phyloP scores from a whole-genome alignment of 164 flowering plant species.

The Brasenia schreberi region DNA sequence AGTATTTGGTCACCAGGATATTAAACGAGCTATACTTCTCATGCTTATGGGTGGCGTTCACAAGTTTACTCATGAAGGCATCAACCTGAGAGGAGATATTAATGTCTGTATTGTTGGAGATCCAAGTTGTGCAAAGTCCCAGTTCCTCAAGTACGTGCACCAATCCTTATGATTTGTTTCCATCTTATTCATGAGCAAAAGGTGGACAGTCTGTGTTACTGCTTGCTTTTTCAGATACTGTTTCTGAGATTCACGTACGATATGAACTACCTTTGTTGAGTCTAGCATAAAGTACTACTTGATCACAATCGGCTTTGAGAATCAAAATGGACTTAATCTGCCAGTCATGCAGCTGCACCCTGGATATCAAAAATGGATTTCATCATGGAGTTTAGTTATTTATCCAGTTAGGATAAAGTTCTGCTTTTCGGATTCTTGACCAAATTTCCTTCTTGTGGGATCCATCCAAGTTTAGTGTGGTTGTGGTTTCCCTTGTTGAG shows the following conservation, averaged over 20 bases:
- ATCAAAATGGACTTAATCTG: neutral
- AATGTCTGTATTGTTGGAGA: slow-evolving; percentile 98
- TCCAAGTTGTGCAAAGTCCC: slow-evolving; percentile 99
- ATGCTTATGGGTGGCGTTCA: slow-evolving; percentile 97
- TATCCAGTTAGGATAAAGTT: neutral
- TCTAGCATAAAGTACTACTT: too few relatives aligned
- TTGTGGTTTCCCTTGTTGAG: neutral
- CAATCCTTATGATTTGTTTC: neutral
- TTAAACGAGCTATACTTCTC: slow-evolving; percentile 86
- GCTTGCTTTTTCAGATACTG: too few relatives aligned
- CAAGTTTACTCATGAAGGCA: slow-evolving; percentile 93
- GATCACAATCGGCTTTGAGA: too few relatives aligned
- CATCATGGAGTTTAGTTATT: neutral
- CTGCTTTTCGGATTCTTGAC: too few relatives aligned
- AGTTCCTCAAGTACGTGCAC: slow-evolving; percentile 72
- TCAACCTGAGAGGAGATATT: slow-evolving; percentile 91
- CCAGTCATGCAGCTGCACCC: neutral
- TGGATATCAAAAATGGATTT: neutral
- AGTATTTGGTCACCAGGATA: slow-evolving; percentile 92
- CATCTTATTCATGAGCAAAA: neutral
- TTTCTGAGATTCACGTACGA: too few relatives aligned
- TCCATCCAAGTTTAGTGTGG: neutral
- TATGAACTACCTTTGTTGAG: too few relatives aligned
- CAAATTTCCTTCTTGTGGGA: too few relatives aligned
- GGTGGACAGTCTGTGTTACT: too few relatives aligned